Base-by-base conservation (phyloP, 208 protist species). In the Trypanosoma caninum region DNA sequence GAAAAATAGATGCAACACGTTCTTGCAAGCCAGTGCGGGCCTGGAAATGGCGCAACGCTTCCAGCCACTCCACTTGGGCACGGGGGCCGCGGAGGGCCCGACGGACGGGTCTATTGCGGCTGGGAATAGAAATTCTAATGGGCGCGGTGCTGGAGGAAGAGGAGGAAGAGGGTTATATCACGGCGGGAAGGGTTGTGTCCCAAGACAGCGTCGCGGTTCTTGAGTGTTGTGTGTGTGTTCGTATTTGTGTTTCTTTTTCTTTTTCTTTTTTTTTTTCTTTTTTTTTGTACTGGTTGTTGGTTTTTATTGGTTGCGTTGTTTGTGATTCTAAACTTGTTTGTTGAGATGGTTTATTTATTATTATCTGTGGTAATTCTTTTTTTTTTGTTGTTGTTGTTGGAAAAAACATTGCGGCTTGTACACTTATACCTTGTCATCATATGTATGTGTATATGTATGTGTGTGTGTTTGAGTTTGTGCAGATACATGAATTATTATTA, bases 11-110 rank as follows among this genome's bases (percentile, higher is more conserved):
- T 55, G 76, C 23, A 76, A 88, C 40, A 13, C 45, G 18, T 53
- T 40, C 18, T 87, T 76, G 38, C 74, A 78, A 45, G 70, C 60
- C 13, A 78, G 71, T 61, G 74, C 67, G 20, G 83, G 83, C 22
- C 72, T 87, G 23, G 76, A 87, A 14, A 78, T 78, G 2, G 87
- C 78, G 1, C 87, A 84, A 20, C 69, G 69, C 25, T 94, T 94
- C 71, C 66, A 84, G 31, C 84, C 87, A 1, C 68, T 94, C 16
- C 44, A 59, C 14, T 67, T 83, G 6, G 75, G 80, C 0, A 65
- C 59, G 52, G 50, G 31, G 33, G 47, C 33, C 6, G 44, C 13
- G 14, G 3, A 6, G 4, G 30, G 16, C 14, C 33, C 42, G 28
- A 1, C 22, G 20, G n/a, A 41, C 22, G 40, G 27, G 35, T 50